Evolutionary conservation across 1,139 yeast species (phyloP), one percentile per base, ranked within the genome.

Genomic region (Pichia norvegensis): DNA sequence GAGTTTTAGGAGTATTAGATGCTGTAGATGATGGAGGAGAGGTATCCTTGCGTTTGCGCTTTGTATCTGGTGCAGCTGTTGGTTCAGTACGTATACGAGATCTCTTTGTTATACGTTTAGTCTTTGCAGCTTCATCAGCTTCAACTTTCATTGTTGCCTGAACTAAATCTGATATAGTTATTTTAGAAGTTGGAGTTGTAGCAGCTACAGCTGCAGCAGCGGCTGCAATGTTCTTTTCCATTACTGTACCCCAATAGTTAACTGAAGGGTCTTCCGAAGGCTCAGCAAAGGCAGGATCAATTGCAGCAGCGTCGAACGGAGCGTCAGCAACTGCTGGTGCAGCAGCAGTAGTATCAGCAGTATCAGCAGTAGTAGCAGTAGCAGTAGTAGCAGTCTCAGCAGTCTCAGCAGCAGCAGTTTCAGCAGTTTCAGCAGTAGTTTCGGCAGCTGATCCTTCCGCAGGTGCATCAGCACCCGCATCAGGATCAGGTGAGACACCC

Each of bases 61-160:
- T 27, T 11, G 14, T 27, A 27, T 11, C n/a, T 10, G 31, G 31
- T 14, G 31, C 8, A 19, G 31, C 36, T 27, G 35, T 23, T 27
- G 23, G 33, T 17, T 38, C 21, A 25, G n/a, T 5, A 27, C n/a
- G 33, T 25, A 20, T 39, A 29, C 13, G 21, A 22, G 27, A 9
- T 10, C 33, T 33, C 33, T n/a, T 10, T 4, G 21, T 17, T 13
- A 35, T 41, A 35, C 21, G 29, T 14, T 20, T 25, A 21, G 9
- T 10, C 17, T 19, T 29, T 6, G 33, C 43, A 4, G 17, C 23
- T 29, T 44, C 47, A 33, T 40, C 37, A 16, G 36, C 35, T 31
- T 43, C 49, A 21, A 43, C 29, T 19, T 46, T 43, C 11, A 40
- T 42, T 10, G 46, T 41, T 5, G 49, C 49, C 22, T 46, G 44